Percentiles rank a stretch among this genome's conserved stretches.
phyloP scores from a whole-genome alignment of 1,284 basidiomycete species.

The Tilletiopsis washingtonensis region DNA sequence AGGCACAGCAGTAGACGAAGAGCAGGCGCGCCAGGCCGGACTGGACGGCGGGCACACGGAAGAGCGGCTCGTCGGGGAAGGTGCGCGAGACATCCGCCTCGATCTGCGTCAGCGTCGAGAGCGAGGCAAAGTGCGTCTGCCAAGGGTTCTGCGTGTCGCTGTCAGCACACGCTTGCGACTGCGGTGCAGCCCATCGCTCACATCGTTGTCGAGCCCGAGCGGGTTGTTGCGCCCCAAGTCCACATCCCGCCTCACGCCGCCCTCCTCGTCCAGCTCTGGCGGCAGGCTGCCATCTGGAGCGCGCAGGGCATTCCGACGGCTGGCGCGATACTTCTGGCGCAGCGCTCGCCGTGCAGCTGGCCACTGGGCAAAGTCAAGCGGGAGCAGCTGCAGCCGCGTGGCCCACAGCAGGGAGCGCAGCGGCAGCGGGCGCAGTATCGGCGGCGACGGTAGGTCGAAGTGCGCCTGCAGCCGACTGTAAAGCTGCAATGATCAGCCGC shows the following conservation, averaged over 20 bases:
- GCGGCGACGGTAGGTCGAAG: no score
- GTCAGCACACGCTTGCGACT: background rate
- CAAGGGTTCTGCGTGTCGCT: conserved; percentile 20
- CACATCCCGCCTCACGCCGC: background rate
- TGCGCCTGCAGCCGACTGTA: no score
- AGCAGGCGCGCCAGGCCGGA: conserved; percentile 14
- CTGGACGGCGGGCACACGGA: conserved; percentile 6
- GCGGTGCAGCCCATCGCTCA: background rate
- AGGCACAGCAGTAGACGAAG: conserved; percentile 28
- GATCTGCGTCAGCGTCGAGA: conserved; percentile 26
- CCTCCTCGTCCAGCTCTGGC: conserved; percentile 1
- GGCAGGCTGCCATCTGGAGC: conserved; percentile 8
- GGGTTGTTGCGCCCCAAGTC: conserved; percentile 37
- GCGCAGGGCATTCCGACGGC: conserved; percentile 1
- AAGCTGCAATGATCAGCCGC: no score
- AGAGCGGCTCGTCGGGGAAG: conserved; percentile 28
- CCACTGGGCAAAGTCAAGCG: no score
- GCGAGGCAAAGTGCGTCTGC: conserved; percentile 23
- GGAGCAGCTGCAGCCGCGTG: no score
- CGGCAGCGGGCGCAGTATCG: no score
- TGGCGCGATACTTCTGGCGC: background rate
- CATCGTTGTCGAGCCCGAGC: conserved; percentile 33
- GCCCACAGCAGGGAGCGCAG: no score
- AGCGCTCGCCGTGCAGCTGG: no score
- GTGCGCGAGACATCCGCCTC: conserved; percentile 31